These are phyloP conservation scores for Vickermania ingenoplastis DNA, from an alignment of 208 protist species.

Conservation along the genomic window DNA sequence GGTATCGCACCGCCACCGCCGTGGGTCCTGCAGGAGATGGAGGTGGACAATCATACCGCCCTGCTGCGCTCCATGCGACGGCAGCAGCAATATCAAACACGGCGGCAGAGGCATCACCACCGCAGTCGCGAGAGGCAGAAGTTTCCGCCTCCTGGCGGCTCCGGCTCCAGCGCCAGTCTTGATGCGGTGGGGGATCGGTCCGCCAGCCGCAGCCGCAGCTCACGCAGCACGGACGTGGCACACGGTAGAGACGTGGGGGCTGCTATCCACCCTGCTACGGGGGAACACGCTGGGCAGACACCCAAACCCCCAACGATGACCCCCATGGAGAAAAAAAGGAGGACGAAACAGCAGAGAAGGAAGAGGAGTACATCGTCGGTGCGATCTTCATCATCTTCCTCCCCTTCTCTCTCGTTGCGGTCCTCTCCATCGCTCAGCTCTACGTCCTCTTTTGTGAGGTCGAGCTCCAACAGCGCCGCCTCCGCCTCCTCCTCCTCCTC, in stretches of 20 bases:
- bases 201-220: no score
- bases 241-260: no score
- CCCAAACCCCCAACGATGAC: no score
- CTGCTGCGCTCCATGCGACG: not conserved
- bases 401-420: not conserved
- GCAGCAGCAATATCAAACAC: no score
- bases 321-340: no score
- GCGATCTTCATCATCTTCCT: not conserved
- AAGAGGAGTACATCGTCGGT: no score
- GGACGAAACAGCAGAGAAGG: no score
- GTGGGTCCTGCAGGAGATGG: conserved; percentile 38
- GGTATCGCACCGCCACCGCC: conserved; percentile 50
- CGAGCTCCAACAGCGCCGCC: not conserved
- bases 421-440: not conserved
- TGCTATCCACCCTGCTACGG: no score
- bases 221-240: no score
- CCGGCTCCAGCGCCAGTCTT: not conserved
- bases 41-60: not conserved
- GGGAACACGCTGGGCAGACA: no score
- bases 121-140: not conserved
- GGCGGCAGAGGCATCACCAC: no score
- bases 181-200: not conserved
- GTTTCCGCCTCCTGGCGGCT: not conserved
- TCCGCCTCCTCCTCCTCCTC: not conserved
- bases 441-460: not conserved